phyloP scores from a whole-genome alignment of 306 rosid species.

The Castanea mollissima region DNA sequence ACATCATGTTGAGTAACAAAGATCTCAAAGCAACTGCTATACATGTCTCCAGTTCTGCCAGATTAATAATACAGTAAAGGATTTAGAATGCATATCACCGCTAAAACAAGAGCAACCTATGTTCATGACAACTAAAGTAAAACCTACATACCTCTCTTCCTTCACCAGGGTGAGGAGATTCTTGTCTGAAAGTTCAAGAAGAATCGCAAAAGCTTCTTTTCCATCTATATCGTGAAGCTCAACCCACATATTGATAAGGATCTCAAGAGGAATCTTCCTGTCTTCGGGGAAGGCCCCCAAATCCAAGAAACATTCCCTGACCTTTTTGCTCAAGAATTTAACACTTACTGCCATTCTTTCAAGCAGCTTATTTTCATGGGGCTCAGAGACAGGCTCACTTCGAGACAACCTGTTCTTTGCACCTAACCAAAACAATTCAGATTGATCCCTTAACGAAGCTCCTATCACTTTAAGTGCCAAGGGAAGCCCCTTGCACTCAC shows the following conservation, averaged over 20 bases:
- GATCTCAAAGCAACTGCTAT: slow-evolving; percentile 73
- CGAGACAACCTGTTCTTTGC: slow-evolving; percentile 68
- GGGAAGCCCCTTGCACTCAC: slow-evolving; percentile 86
- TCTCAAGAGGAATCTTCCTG: slow-evolving; percentile 77
- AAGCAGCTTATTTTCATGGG: slow-evolving; percentile 59
- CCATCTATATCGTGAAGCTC: slow-evolving; percentile 73
- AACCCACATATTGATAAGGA: slow-evolving; percentile 81
- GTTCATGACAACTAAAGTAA: not conserved
- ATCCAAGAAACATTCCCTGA: slow-evolving; percentile 81
- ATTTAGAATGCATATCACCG: slow-evolving; percentile 19
- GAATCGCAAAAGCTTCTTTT: slow-evolving; percentile 70
- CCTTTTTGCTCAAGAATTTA: slow-evolving; percentile 43
- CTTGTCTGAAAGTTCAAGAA: slow-evolving; percentile 76
- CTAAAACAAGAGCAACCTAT: not conserved
- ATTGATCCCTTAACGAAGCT: slow-evolving; percentile 67
- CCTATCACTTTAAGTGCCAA: slow-evolving; percentile 94
- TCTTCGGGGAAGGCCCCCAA: slow-evolving; percentile 86
- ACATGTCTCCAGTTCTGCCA: slow-evolving; percentile 62
- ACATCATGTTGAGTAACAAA: slow-evolving; percentile 86
- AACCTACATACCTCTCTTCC: slow-evolving; percentile 59
- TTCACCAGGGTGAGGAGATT: slow-evolving; percentile 75
- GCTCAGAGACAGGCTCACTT: slow-evolving; percentile 72
- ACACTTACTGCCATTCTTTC: slow-evolving; percentile 71
- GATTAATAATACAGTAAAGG: slow-evolving; percentile 8
- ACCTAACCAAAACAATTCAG: slow-evolving; percentile 70